Conservation (phyloP, 495 filamentous ascomycete genomes). For the Talaromyces borbonicus region DNA sequence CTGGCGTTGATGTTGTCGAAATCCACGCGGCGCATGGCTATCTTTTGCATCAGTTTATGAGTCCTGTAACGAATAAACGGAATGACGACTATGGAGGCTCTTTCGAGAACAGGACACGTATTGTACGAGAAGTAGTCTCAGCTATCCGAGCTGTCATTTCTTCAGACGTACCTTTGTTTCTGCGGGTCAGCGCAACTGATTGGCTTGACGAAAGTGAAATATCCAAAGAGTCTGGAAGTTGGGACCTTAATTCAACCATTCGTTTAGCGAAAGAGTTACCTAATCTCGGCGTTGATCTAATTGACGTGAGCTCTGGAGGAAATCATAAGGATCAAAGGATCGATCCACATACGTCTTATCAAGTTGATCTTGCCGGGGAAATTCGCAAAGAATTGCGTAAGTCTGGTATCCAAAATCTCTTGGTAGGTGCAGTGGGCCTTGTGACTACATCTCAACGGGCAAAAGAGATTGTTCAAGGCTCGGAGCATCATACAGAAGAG, state of each 20-base stretch:
- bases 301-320: conserved; percentile 67
- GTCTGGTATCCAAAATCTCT: conserved; percentile 35
- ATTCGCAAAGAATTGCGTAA: conserved; percentile 47
- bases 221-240: conserved; percentile 40
- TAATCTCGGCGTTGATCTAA: conserved; percentile 57
- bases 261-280: conserved; percentile 54
- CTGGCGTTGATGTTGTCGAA: conserved; percentile 57
- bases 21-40: conserved; percentile 60
- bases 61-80: conserved; percentile 47
- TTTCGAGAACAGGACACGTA: conserved; percentile 45
- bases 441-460: conserved; percentile 56
- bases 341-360: conserved; percentile 44
- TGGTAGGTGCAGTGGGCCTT: conserved; percentile 68
- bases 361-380: conserved; percentile 51
- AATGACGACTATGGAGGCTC: conserved; percentile 54
- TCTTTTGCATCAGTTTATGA: conserved; percentile 58
- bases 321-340: conserved; percentile 54
- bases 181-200: conserved; percentile 63
- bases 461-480: conserved; percentile 44
- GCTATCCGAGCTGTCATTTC: conserved; percentile 51
- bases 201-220: conserved; percentile 52
- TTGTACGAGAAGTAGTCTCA: conserved; percentile 43
- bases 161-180: conserved; percentile 49
- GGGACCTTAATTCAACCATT: conserved; percentile 55
- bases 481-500: conserved; percentile 14